Evolutionary conservation across 495 filamentous ascomycete genomes (phyloP).

Genomic region (Penicillium antarcticum): DNA sequence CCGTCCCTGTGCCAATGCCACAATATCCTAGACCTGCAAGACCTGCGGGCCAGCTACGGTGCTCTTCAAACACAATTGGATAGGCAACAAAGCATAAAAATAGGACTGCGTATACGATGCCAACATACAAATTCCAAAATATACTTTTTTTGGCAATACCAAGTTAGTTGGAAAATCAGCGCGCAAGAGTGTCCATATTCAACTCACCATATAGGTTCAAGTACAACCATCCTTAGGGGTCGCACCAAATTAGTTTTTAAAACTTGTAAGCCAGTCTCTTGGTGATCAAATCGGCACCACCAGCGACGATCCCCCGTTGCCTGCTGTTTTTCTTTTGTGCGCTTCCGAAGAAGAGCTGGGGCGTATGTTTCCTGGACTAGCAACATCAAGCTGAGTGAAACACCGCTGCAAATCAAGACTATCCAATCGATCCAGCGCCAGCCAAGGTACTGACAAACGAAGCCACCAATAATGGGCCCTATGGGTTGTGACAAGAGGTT

Average conservation of each 20-base stretch:
- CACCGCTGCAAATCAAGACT: constrained; percentile 61
- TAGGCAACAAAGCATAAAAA: constrained; percentile 73
- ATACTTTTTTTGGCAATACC: constrained; percentile 52
- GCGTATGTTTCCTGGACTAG: constrained; percentile 68
- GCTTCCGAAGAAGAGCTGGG: constrained; percentile 56
- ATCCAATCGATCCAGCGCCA: constrained; percentile 85
- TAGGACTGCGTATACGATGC: constrained; percentile 63
- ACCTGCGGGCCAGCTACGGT: constrained; percentile 65
- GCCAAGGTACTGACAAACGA: constrained; percentile 67
- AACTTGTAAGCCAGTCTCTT: constrained; percentile 20
- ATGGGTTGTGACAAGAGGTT: constrained; percentile 4
- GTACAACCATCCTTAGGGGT: constrained; percentile 64
- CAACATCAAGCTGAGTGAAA: constrained; percentile 44
- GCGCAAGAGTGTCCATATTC: background rate
- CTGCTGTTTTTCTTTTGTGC: constrained; percentile 54
- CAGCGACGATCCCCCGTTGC: constrained; percentile 62
- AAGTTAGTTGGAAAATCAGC: constrained; percentile 26
- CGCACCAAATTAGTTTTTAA: constrained; percentile 61
- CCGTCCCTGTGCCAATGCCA: constrained; percentile 71
- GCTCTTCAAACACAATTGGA: constrained; percentile 68
- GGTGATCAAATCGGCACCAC: constrained; percentile 62
- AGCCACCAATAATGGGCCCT: constrained; percentile 64
- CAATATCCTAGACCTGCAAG: constrained; percentile 65
- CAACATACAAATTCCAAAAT: constrained; percentile 65
- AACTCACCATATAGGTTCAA: constrained; percentile 65